Base-by-base conservation (phyloP, 306 rosid species). In the Casuarina glauca region DNA sequence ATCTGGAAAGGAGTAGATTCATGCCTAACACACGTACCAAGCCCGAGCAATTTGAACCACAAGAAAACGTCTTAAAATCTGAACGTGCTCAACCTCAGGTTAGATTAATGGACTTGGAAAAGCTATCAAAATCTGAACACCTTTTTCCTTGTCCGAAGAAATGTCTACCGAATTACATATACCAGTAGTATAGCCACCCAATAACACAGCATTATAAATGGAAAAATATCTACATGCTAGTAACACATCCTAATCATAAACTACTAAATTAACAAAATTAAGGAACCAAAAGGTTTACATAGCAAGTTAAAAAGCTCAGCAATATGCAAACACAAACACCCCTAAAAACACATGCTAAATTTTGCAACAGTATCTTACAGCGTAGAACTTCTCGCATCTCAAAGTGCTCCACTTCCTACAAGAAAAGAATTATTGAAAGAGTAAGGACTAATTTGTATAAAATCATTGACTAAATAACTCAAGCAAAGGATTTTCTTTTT, bases 341-440 rank as follows among this genome's bases (percentile, higher is more conserved):
- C 20, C 32, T 32, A 32, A 11, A 35, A 66, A 8, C 20, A 8
- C 20, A 41, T 9, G 7, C 5, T 17, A 67, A 66, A 66, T 39
- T 39, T 42, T 17, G 48, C 8, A 42, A 3, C 1, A 43, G 71
- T 3, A 16, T 67, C 87, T 83, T 82, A 95, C 99, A 93, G 88
- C 97, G 96, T 69, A 93, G 80, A 86, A 93, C 92, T 87, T 95
- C 99, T 32, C 91, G 94, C 55, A 95, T 95, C 90, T 95, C 96
- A 54, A 89, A 95, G 79, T 88, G 94, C 73, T 91, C 97, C 49
- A 95, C 80, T 89, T 93, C 97, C 94, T 93, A 88, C 74, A 55
- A 64, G 42, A 6, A 67, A 74, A 62, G 9, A 42, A 17, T 63
- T 42, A 6, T 64, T 9, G 67, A 80, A 73, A 48, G 0, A 48